Conservation (phyloP, 2,329 filamentous ascomycete species). For the Aspergillus viridinutans region DNA sequence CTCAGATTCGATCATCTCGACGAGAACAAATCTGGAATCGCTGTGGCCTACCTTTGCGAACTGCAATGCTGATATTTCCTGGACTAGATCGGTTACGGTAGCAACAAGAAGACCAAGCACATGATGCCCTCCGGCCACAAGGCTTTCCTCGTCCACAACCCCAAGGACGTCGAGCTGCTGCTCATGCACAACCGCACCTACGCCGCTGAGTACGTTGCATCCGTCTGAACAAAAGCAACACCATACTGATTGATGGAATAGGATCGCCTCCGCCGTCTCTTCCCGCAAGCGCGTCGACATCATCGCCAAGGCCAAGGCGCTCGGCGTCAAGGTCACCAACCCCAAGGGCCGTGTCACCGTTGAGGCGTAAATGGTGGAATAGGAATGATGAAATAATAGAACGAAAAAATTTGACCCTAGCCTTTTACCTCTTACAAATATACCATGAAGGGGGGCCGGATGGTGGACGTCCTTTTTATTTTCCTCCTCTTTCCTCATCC, state of each 20-base stretch:
- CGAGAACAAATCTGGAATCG: no score
- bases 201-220: constrained; percentile 82
- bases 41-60: no score
- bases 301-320: constrained; percentile 92
- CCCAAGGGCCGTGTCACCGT: constrained; percentile 98
- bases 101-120: constrained; percentile 99
- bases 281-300: constrained; percentile 99
- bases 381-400: constrained; percentile 44
- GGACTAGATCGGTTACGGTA: constrained; percentile 88
- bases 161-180: constrained; percentile 91
- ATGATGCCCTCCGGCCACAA: constrained; percentile 99
- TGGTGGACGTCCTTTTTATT: background rate
- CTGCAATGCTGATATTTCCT: constrained; percentile 9
- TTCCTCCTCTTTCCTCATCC: constrained; percentile 20
- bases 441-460: background rate
- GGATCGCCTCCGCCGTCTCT: constrained; percentile 97
- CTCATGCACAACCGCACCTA: constrained; percentile 99
- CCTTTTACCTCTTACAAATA: background rate
- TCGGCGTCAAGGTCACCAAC: constrained; percentile 99
- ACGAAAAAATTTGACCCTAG: constrained; percentile 12
- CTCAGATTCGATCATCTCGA: background rate
- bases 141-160: constrained; percentile 98
- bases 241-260: constrained; percentile 34
- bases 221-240: background rate
- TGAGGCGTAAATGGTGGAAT: constrained; percentile 58